phyloP scores from a whole-genome alignment of 768 basidiomycete species.

The Kwoniella dendrophila region DNA sequence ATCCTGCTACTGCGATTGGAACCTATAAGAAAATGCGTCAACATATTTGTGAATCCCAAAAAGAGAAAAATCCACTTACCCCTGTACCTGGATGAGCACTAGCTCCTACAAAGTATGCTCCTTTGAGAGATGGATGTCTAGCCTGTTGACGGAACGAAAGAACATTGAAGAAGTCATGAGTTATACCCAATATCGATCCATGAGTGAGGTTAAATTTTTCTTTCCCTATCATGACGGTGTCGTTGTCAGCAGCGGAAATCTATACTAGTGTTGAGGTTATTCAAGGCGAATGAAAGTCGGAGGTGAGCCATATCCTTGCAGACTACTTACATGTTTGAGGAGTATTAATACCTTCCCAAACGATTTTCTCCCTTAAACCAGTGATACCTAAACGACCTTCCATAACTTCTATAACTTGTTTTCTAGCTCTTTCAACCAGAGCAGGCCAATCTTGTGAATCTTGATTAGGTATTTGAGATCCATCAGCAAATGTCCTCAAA shows the following conservation, averaged over 20 bases:
- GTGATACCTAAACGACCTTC: conserved; percentile 47
- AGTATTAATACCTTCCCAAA: conserved; percentile 57
- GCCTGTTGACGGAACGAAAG: conserved; percentile 56
- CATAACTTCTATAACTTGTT: conserved; percentile 52
- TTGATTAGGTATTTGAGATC: conserved; percentile 22
- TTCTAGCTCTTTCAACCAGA: conserved; percentile 52
- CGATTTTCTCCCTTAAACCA: conserved; percentile 54
- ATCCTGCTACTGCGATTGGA: conserved; percentile 58
- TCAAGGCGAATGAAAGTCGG: background rate
- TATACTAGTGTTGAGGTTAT: no score
- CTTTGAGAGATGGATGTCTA: conserved; percentile 52
- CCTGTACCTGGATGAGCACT: conserved; percentile 59
- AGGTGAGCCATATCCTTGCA: background rate
- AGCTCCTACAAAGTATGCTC: conserved; percentile 59
- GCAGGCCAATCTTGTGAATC: conserved; percentile 52
- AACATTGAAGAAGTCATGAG: conserved; percentile 57
- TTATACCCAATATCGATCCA: conserved; percentile 58
- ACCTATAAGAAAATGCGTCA: conserved; percentile 37
- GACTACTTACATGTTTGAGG: conserved; percentile 55
- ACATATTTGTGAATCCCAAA: conserved; percentile 2
- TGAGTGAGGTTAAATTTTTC: conserved; percentile 59
- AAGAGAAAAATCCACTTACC: conserved; percentile 24
- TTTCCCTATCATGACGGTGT: conserved; percentile 43
- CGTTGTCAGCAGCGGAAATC: background rate
- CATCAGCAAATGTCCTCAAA: conserved; percentile 28